phyloP scores from a whole-genome alignment of 257 asterid genomes.

The Cinchona pubescens region DNA sequence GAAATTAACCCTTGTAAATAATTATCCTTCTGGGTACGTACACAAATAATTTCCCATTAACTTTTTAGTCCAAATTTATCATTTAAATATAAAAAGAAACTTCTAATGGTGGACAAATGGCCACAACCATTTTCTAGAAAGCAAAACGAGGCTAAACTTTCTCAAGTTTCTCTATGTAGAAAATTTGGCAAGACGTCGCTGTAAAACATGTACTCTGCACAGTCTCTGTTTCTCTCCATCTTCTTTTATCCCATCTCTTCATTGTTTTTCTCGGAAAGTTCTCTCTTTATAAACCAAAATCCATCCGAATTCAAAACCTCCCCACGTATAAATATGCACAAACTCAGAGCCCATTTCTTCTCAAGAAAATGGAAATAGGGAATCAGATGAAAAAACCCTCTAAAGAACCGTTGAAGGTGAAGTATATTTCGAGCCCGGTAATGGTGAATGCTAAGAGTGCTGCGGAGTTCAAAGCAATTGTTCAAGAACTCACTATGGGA shows the following conservation, averaged over 20 bases:
- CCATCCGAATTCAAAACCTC: not conserved
- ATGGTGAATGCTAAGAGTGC: constrained; percentile 29
- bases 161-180: not conserved
- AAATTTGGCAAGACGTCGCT: not conserved
- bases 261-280: constrained; percentile 1
- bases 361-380: constrained; percentile 11
- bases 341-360: not conserved
- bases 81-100: not conserved
- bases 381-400: constrained; percentile 6
- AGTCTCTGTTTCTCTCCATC: not conserved
- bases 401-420: constrained; percentile 29
- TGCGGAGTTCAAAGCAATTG: constrained; percentile 33
- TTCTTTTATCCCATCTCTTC: not conserved
- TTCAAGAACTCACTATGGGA: constrained; percentile 44
- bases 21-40: no score
- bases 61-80: not conserved
- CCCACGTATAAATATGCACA: constrained; percentile 12
- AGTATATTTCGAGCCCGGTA: constrained; percentile 38
- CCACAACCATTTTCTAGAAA: not conserved
- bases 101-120: constrained; percentile 1
- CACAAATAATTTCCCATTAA: no score
- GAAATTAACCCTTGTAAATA: no score
- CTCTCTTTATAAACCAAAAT: not conserved
- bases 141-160: not conserved
- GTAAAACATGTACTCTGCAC: not conserved